Evolutionary conservation across 441 rosid species (phyloP).

Genomic region (Pelargonium myrrhifolium): DNA sequence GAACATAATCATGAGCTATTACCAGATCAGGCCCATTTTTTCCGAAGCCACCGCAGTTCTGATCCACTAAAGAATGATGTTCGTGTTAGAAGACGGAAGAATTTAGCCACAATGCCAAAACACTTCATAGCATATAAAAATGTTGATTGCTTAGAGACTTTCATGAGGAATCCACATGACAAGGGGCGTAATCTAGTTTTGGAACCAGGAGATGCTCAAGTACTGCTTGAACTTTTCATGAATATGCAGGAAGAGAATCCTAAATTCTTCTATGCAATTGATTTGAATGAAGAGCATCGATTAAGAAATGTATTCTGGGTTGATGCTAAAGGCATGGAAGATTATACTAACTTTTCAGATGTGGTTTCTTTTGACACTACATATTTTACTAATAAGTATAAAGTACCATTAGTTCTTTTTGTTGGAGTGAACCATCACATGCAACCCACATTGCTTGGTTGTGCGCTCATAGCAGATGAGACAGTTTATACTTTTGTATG

Average conservation of each 20-base stretch:
- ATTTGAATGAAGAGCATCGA: slow-evolving; percentile 30
- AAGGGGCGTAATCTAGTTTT: slow-evolving; percentile 24
- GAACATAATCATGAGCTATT: slow-evolving; percentile 55
- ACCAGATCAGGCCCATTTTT: slow-evolving; percentile 19
- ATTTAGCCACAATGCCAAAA: slow-evolving; percentile 29
- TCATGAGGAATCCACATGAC: slow-evolving; percentile 21
- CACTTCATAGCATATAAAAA: slow-evolving; percentile 35
- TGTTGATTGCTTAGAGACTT: slow-evolving; percentile 27
- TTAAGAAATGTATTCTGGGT: slow-evolving; percentile 43
- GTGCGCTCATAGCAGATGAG: slow-evolving; percentile 32
- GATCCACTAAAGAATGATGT: slow-evolving; percentile 26
- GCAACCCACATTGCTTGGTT: slow-evolving; percentile 33
- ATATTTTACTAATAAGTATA: slow-evolving; percentile 29
- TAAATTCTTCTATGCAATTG: slow-evolving; percentile 34
- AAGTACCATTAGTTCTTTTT: slow-evolving; percentile 37
- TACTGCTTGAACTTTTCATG: slow-evolving; percentile 30
- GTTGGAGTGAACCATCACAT: slow-evolving; percentile 38
- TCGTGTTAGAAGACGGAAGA: slow-evolving; percentile 29
- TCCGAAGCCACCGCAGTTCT: slow-evolving; percentile 22
- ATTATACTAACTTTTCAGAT: slow-evolving; percentile 30
- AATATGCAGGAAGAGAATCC: slow-evolving; percentile 39
- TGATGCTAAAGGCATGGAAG: slow-evolving; percentile 34
- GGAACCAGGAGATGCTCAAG: slow-evolving; percentile 35
- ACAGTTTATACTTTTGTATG: slow-evolving; percentile 32
- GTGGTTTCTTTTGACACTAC: slow-evolving; percentile 35